Evolutionary conservation across 768 basidiomycete species (phyloP).

Genomic region (Boletus rex-veris): DNA sequence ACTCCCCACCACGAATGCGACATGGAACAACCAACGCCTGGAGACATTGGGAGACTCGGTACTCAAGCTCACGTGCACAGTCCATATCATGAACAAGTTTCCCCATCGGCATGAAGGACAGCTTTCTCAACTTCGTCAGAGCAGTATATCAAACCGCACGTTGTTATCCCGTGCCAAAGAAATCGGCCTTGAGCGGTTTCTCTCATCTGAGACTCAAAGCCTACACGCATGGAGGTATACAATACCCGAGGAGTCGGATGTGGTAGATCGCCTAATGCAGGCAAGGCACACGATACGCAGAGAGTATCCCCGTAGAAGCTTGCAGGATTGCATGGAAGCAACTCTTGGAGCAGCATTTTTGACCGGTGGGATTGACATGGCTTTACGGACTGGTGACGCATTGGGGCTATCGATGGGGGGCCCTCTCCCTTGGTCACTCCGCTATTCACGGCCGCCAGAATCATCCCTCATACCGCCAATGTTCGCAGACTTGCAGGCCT

Average conservation of each 20-base stretch:
- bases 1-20: constrained; percentile 57
- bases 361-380: constrained; percentile 67
- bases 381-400: constrained; percentile 58
- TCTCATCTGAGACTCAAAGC: constrained; percentile 57
- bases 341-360: constrained; percentile 73
- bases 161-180: constrained; percentile 66
- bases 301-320: constrained; percentile 58
- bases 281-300: constrained; percentile 37
- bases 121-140: constrained; percentile 59
- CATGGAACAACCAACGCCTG: constrained; percentile 79
- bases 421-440: constrained; percentile 58
- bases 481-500: constrained; percentile 55
- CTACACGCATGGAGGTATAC: constrained; percentile 58
- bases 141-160: constrained; percentile 66
- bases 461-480: constrained; percentile 40
- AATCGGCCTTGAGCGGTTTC: constrained; percentile 56
- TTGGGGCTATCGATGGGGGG: constrained; percentile 77
- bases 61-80: constrained; percentile 69
- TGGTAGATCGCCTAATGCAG: constrained; percentile 27
- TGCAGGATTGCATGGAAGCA: constrained; percentile 90
- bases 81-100: constrained; percentile 73
- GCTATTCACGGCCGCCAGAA: constrained; percentile 41
- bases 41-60: constrained; percentile 89
- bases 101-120: constrained; percentile 83
- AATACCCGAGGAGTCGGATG: constrained; percentile 36